Evolutionary conservation across 202 grass and related monocot genomes (phyloP).

Genomic region (Dendrocalamus latiflorus): DNA sequence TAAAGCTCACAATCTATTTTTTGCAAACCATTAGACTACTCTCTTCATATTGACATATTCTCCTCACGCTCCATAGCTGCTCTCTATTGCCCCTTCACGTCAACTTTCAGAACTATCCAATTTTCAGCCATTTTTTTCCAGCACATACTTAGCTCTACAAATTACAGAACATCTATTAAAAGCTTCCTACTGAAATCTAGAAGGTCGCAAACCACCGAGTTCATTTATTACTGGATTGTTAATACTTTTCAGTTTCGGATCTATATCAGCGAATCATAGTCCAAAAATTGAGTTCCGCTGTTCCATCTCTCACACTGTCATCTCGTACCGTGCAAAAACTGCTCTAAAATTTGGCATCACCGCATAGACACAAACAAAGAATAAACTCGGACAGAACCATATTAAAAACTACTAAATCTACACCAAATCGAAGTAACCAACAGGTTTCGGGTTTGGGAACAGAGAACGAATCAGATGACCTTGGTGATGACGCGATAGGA

Average conservation of each 20-base stretch:
- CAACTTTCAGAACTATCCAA: background rate
- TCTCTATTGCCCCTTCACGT: background rate
- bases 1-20: background rate
- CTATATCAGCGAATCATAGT: conserved; percentile 14
- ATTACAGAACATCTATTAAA: background rate
- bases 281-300: conserved; percentile 33
- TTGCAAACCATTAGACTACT: background rate
- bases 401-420: background rate
- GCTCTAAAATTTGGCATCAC: conserved; percentile 18
- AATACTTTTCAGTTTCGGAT: background rate
- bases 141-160: background rate
- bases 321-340: background rate
- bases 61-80: background rate
- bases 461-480: conserved; percentile 40
- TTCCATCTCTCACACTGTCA: conserved; percentile 13
- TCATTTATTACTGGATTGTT: conserved; percentile 17
- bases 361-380: background rate
- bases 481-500: conserved; percentile 97
- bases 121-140: background rate
- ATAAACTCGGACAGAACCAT: background rate
- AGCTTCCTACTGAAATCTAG: conserved; percentile 3
- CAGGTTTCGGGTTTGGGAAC: background rate
- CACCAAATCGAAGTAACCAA: conserved; percentile 18
- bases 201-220: background rate
- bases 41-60: background rate